Conservation (phyloP, 257 asterid species). For the Petunia axillaris region DNA sequence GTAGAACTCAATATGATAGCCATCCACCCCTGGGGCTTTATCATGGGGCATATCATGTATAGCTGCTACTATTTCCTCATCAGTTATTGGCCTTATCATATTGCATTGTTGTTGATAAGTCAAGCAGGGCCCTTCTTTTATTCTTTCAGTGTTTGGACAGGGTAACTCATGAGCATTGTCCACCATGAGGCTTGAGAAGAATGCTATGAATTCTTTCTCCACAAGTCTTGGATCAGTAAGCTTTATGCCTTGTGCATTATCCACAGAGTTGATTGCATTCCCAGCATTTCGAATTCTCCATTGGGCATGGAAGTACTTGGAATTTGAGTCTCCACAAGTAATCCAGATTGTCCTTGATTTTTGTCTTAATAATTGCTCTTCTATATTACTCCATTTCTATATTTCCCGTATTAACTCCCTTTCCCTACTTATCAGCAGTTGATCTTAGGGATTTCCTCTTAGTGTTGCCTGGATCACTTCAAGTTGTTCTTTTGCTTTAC, state of each 20-base stretch:
- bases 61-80: not conserved
- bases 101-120: not conserved
- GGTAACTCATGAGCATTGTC: not conserved
- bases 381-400: not conserved
- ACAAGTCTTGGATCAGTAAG: not conserved
- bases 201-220: not conserved
- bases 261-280: not conserved
- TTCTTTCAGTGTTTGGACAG: not conserved
- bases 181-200: not conserved
- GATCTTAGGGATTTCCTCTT: not conserved
- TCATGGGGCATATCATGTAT: not conserved
- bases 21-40: not conserved
- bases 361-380: not conserved
- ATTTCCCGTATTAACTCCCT: not conserved
- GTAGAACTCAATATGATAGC: not conserved
- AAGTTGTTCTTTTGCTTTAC: not conserved
- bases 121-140: not conserved
- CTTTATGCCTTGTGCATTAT: not conserved
- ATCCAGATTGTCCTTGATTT: not conserved
- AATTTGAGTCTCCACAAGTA: not conserved
- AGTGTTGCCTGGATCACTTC: not conserved
- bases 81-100: too few species aligned
- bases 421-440: too few species aligned
- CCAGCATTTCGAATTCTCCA: not conserved
- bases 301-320: not conserved